Evolutionary conservation across 2,329 filamentous ascomycete genomes (phyloP).

Genomic region (Sclerotinia spermophila): DNA sequence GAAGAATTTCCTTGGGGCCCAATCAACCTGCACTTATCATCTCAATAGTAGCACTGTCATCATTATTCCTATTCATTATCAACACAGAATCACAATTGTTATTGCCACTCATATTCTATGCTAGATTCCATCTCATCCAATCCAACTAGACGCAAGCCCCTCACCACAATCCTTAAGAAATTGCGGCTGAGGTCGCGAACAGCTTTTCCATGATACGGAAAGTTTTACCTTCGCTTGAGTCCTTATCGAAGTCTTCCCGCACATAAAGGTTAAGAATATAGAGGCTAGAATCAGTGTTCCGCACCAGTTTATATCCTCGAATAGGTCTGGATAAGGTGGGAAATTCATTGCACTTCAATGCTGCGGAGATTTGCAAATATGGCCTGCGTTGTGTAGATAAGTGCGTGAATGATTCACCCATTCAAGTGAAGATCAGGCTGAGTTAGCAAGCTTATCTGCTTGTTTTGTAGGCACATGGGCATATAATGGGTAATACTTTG

Average conservation of each 20-base stretch:
- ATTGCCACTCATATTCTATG: neutral
- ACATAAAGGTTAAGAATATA: neutral
- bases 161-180: neutral
- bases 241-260: neutral
- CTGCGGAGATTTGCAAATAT: too few relatives aligned
- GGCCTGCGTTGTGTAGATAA: neutral
- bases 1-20: neutral
- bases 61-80: neutral
- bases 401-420: neutral
- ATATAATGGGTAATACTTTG: neutral
- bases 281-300: neutral
- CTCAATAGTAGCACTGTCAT: neutral
- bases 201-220: neutral
- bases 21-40: neutral
- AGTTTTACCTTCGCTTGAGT: neutral
- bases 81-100: neutral
- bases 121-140: neutral
- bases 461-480: neutral
- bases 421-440: neutral
- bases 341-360: too few relatives aligned
- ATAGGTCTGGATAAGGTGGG: too few relatives aligned
- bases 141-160: accelerated
- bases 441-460: neutral
- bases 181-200: neutral
- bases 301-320: too few relatives aligned